Conservation (phyloP, 371 early-diverging fungal genomes). For the Circinella minor region DNA sequence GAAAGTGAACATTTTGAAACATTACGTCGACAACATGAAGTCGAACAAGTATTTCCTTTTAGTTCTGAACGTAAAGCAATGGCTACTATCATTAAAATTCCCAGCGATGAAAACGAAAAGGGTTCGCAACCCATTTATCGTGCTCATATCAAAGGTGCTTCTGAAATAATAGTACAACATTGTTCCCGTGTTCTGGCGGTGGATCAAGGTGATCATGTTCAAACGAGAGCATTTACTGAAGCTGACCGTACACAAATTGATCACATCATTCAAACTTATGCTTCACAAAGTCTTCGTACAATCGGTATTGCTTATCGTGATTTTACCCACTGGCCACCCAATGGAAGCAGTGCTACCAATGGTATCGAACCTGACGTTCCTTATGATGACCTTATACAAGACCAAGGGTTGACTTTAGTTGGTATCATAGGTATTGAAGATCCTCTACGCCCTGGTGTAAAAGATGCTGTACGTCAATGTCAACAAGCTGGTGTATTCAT, state of each 20-base stretch:
- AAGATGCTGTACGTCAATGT: constrained; percentile 67
- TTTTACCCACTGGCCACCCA: constrained; percentile 59
- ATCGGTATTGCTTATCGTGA: constrained; percentile 78
- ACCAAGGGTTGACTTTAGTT: constrained; percentile 56
- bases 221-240: constrained; percentile 47
- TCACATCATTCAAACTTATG: constrained; percentile 62
- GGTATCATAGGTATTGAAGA: constrained; percentile 79
- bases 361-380: constrained; percentile 29
- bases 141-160: constrained; percentile 85
- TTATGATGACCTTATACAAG: constrained; percentile 43
- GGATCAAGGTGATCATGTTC: constrained; percentile 47
- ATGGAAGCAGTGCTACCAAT: constrained; percentile 74
- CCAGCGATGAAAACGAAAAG: constrained; percentile 24
- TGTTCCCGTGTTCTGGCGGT: constrained; percentile 40
- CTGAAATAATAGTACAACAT: constrained; percentile 75
- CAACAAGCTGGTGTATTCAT: constrained; percentile 80
- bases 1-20: constrained; percentile 52
- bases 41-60: constrained; percentile 78
- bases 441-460: constrained; percentile 72
- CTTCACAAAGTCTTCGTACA: constrained; percentile 66
- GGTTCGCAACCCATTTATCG: constrained; percentile 50
- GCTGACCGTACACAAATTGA: constrained; percentile 51
- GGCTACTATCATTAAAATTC: constrained; percentile 75
- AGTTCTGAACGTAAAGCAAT: constrained; percentile 87
- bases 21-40: constrained; percentile 50